Evolutionary conservation across 208 protist genomes (phyloP).

Genomic region (Kentomonas sorsogonicus): DNA sequence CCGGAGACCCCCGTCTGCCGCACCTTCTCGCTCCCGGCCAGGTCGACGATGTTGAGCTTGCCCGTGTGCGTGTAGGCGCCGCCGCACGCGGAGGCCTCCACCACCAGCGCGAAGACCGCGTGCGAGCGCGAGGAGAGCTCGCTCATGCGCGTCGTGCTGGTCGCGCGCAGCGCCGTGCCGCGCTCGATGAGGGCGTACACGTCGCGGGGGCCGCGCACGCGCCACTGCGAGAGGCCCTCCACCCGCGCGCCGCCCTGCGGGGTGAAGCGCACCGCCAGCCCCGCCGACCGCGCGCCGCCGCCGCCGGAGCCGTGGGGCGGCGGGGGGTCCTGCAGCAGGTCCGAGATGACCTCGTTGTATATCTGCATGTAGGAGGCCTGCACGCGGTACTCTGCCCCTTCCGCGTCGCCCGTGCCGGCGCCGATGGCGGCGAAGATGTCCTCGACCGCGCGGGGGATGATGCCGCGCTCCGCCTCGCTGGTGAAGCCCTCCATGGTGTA

Average conservation of each 20-base stretch:
- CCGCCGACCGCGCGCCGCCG: slow-evolving; percentile 39
- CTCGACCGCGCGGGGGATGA: slow-evolving; percentile 63
- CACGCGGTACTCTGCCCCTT: slow-evolving; percentile 59
- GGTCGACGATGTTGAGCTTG: slow-evolving; percentile 92
- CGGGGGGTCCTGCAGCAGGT: slow-evolving; percentile 56
- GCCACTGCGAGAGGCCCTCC: slow-evolving; percentile 52
- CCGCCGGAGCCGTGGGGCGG: slow-evolving; percentile 52
- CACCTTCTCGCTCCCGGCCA: slow-evolving; percentile 89
- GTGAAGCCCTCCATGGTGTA: slow-evolving; percentile 89
- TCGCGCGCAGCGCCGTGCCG: slow-evolving; percentile 77
- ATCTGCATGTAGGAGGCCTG: slow-evolving; percentile 71
- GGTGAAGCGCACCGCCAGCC: slow-evolving; percentile 56
- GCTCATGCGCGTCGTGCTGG: slow-evolving; percentile 93
- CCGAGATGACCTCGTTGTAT: slow-evolving; percentile 73
- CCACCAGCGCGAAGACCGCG: slow-evolving; percentile 84
- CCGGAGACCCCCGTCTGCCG: slow-evolving; percentile 69
- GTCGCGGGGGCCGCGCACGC: slow-evolving; percentile 42
- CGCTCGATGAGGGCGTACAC: slow-evolving; percentile 67
- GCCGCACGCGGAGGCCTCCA: slow-evolving; percentile 54
- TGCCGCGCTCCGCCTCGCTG: slow-evolving; percentile 71
- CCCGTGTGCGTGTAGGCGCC: slow-evolving; percentile 49
- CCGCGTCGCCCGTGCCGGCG: slow-evolving; percentile 21
- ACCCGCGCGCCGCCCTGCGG: slow-evolving; percentile 76
- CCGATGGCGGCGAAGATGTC: slow-evolving; percentile 61
- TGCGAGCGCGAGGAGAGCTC: slow-evolving; percentile 89